A percentile compares a stretch with the other conserved stretches of the same genome.
phyloP scores from a whole-genome alignment of 257 asterid genomes.

The Solanum sitiens region DNA sequence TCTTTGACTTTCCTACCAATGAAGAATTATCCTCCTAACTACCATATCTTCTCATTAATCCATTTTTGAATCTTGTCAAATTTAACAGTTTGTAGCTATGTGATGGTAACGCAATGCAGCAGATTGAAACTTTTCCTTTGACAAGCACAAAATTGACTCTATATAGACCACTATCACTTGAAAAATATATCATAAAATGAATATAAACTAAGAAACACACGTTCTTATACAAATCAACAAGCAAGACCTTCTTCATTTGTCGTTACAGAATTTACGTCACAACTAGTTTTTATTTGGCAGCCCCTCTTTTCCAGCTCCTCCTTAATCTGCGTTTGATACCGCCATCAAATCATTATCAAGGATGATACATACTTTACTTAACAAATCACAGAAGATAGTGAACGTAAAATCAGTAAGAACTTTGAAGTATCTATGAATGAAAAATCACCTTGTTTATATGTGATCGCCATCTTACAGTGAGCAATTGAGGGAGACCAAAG shows the following conservation, averaged over 20 bases:
- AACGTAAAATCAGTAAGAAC: not conserved
- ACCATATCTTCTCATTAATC: no score
- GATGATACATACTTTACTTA: not conserved
- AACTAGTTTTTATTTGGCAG: conserved; percentile 40
- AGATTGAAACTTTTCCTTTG: not conserved
- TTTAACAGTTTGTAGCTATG: not conserved
- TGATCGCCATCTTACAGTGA: conserved; percentile 65
- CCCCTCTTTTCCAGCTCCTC: conserved; percentile 44
- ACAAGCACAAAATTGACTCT: not conserved
- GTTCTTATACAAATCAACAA: no score
- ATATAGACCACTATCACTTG: not conserved
- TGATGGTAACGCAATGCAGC: not conserved
- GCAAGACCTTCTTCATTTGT: conserved; percentile 47
- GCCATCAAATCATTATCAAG: not conserved
- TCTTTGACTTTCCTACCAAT: no score
- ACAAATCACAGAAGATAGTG: not conserved
- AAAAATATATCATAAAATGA: not conserved
- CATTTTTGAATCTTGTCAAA: no score
- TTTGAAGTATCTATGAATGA: not conserved
- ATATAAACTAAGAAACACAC: no score
- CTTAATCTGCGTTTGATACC: conserved; percentile 23
- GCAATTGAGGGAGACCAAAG: conserved; percentile 81
- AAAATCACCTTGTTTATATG: conserved; percentile 40
- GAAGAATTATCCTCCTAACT: no score
- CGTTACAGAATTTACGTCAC: conserved; percentile 36